Base-by-base conservation (phyloP, 2,329 filamentous ascomycete species). In the Aureobasidium mangrovei region DNA sequence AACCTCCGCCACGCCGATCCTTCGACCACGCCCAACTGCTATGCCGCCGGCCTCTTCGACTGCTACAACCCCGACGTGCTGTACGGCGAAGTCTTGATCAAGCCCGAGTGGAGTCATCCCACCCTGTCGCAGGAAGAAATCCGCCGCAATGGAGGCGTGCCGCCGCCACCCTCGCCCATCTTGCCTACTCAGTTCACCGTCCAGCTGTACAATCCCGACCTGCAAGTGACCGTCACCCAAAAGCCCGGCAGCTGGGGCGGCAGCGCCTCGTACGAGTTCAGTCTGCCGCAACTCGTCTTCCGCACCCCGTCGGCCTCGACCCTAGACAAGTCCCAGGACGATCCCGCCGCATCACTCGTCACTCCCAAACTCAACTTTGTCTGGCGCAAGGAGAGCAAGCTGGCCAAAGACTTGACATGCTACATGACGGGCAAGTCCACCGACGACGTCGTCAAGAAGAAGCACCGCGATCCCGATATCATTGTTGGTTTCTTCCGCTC, bases 151-250 rank as follows among this genome's bases (percentile, higher is more conserved):
- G 84, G 83, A 57, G 85, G 84, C 12, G 72, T 82, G 1, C 74
- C 79, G 3, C 83, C 79, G 26, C 80, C 79, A 12, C 84, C 85
- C 0, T 79, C 85, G 57, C 86, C 91, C 7, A 77, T 88, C 33
- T 79, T 88, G 29, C 91, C 91, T 0, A 83, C 84, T 55, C 76
- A 81, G 52, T 95, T 97, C 68, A 77, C 79, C n/a, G 78, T 97
- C 38, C 85, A 91, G 63, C 82, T 98, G 3, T 97, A 96, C 76
- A 93, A 95, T 67, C 93, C 93, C 0, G 91, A 97, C 67, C 89
- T 93, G 69, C 79, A 86, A 62, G 75, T 97, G 24, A 63, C 76
- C 0, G 79, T 97, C 35, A 83, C 79, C 62, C 80, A 84, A 63
- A 82, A 86, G 61, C 78, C 84, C 39, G 85, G 86, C 33, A 83